Evolutionary conservation across 495 filamentous ascomycete genomes (phyloP).

Genomic region (Darksidea phi): DNA sequence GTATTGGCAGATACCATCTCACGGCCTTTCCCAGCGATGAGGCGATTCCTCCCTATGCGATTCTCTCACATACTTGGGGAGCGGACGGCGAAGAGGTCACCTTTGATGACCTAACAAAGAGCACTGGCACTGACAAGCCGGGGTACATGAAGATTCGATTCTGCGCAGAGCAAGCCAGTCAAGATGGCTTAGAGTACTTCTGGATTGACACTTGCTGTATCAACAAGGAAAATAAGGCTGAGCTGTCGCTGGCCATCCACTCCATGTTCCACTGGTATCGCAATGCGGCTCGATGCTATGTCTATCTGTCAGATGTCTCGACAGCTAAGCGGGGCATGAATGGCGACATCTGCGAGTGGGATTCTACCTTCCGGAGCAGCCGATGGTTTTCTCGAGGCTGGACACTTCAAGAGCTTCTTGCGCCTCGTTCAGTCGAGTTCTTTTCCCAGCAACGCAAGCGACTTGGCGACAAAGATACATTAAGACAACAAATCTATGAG

Average conservation of each 20-base stretch:
- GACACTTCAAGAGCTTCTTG: constrained; percentile 23
- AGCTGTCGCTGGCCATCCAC: neutral
- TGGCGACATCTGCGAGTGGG: neutral
- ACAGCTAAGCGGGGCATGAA: neutral
- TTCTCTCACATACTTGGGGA: constrained; percentile 21
- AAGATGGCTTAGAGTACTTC: too few species aligned
- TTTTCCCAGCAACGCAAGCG: constrained; percentile 34
- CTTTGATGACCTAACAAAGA: too few species aligned
- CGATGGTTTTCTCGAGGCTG: too few species aligned
- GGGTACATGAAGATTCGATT: too few species aligned
- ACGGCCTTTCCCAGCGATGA: constrained; percentile 7
- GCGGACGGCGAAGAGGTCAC: too few species aligned
- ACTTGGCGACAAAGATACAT: constrained; percentile 38
- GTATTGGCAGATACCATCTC: neutral
- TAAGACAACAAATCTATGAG: constrained; percentile 23
- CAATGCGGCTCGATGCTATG: constrained; percentile 14
- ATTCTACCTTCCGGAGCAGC: neutral
- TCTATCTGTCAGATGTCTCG: constrained; percentile 14
- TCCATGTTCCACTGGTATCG: constrained; percentile 29
- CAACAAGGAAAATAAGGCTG: constrained; percentile 8
- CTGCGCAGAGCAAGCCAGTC: too few species aligned
- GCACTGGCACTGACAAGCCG: too few species aligned
- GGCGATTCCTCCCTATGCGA: constrained; percentile 19
- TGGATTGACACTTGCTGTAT: constrained; percentile 5
- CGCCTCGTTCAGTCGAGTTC: constrained; percentile 42